phyloP scores from a whole-genome alignment of 2,329 filamentous ascomycete species.

The Ilyonectria mors-panacis region DNA sequence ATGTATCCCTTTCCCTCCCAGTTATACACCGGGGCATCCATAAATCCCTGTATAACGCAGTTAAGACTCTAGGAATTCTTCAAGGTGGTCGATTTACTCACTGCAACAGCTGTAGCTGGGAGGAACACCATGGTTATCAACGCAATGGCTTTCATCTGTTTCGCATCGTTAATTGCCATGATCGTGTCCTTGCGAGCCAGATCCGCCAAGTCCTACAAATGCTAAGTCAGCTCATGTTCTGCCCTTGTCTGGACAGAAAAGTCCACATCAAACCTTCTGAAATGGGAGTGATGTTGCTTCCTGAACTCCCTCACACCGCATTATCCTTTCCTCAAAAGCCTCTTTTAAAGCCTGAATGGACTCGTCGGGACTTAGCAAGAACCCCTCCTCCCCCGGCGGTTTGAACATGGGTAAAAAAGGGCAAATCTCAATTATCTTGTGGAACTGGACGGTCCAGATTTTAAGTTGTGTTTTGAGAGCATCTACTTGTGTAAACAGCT shows the following conservation, averaged over 20 bases:
- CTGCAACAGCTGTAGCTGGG: neutral
- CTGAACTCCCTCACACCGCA: slow-evolving; percentile 19
- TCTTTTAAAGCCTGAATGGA: slow-evolving; percentile 11
- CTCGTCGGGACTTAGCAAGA: slow-evolving; percentile 16
- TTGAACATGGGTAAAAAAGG: neutral
- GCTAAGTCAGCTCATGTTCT: neutral
- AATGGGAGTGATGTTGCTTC: slow-evolving; percentile 20
- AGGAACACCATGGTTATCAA: slow-evolving; percentile 22
- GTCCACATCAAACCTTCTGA: slow-evolving; percentile 15
- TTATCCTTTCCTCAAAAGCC: slow-evolving; percentile 5
- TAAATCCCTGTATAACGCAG: slow-evolving; percentile 11
- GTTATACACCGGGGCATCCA: slow-evolving; percentile 24
- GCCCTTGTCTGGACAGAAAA: neutral
- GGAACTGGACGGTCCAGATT: neutral
- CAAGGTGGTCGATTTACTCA: neutral
- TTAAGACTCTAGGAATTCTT: neutral
- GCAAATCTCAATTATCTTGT: neutral
- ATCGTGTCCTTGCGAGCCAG: slow-evolving; percentile 12
- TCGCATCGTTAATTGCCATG: slow-evolving; percentile 20
- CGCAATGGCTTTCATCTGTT: slow-evolving; percentile 30
- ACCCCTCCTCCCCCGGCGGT: neutral
- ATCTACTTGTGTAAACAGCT: neutral
- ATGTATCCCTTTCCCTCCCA: slow-evolving; percentile 25
- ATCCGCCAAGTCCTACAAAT: slow-evolving; percentile 16
- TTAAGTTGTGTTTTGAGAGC: neutral